Evolutionary conservation across 352 stramenopile genomes (phyloP), one percentile per base, ranked within the genome.

Genomic region (Thraustotheca clavata): DNA sequence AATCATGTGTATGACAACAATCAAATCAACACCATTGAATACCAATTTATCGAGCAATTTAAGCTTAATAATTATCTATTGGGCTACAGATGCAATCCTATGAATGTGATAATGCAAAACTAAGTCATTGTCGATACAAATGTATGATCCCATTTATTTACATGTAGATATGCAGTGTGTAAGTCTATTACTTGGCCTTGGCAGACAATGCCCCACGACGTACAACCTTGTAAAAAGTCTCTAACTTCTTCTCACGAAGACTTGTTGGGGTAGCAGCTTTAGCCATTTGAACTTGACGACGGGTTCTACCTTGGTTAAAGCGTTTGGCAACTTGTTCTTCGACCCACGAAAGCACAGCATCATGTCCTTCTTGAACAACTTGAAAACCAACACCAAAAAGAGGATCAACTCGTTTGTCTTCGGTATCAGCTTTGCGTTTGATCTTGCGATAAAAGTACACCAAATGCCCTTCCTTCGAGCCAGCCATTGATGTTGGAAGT

Each of bases 381-480:
- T 91, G 83, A 52, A 94, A 87, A 0, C 86, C 86, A 24, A 73
- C 68, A 20, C 79, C 80, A 59, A 94, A 94, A 11, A 94, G 75
- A 16, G 86, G 86, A 63, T 94, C 86, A 12, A 91, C 78, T 34
- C 77, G 62, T 9, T 90, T 50, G 46, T 73, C 29, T 6, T 55
- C 54, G 38, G 22, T 57, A 16, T 22, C 11, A 3, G 11, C 16
- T 3, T 34, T n/a, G 6, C 20, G 22, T 6, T 4, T 16, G 2
- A 41, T 60, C 22, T 63, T 55, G 29, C 79, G 77, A 78, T 99
- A 99, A 66, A 99, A 96, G 75, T 99, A 99, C 63, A 95, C 97
- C 43, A 85, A 96, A 67, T 99, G 96, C 8, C 87, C 83, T 73
- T 99, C 96, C 68, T 86, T 96, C 0, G 94, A 98, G 4, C 96